Percentiles rank a stretch among this genome's conserved stretches.
These are phyloP conservation scores for Balamuthia mandrillaris DNA, from an alignment of 208 protist species.

Conservation along the genomic window DNA sequence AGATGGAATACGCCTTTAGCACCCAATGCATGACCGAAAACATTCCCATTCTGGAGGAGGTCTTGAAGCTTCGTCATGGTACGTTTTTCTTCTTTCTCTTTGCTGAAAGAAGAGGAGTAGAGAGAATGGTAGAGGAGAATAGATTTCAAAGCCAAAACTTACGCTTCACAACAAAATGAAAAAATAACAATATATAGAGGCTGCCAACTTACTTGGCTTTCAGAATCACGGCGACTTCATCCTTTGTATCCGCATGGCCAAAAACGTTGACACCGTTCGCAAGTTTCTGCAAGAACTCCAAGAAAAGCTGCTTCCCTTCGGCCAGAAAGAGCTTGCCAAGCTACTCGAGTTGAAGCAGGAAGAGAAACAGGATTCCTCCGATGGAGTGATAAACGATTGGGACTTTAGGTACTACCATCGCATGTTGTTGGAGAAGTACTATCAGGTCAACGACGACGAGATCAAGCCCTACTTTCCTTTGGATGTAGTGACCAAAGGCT, in stretches of 20 bases:
- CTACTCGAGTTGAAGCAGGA: slow-evolving; percentile 56
- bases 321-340: slow-evolving; percentile 1
- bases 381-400: slow-evolving; percentile 50
- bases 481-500: slow-evolving; percentile 27
- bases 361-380: slow-evolving; percentile 38
- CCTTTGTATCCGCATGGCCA: slow-evolving; percentile 55
- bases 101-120: too few relatives aligned
- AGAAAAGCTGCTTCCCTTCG: slow-evolving; percentile 36
- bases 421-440: slow-evolving; percentile 41
- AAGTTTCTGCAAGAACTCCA: slow-evolving; percentile 43
- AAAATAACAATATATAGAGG: too few relatives aligned
- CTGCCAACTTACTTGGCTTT: slow-evolving; percentile 47
- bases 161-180: too few relatives aligned
- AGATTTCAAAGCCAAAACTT: too few relatives aligned
- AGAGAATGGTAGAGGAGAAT: too few relatives aligned
- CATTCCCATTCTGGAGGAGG: slow-evolving; percentile 48
- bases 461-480: slow-evolving; percentile 66
- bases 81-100: background rate
- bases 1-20: slow-evolving; percentile 32
- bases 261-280: background rate
- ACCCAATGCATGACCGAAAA: slow-evolving; percentile 50
- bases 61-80: background rate
- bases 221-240: slow-evolving; percentile 43
- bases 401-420: slow-evolving; percentile 54
- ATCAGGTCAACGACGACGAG: slow-evolving; percentile 55